Conservation (phyloP, 352 stramenopile species). For the Phytophthora pini region DNA sequence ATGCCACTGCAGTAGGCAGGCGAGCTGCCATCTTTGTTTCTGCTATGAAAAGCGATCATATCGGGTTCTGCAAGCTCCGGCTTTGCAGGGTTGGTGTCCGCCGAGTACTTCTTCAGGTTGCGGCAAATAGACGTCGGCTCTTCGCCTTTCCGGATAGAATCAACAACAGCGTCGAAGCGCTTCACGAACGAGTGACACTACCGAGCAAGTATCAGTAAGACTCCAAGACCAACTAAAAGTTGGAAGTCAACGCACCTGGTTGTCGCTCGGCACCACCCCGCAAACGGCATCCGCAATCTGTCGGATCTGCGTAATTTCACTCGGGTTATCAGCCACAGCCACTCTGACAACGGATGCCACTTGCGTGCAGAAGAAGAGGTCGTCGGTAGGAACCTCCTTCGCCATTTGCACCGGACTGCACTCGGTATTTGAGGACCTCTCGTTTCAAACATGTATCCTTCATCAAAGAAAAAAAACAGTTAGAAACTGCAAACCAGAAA, state of each 20-base stretch:
- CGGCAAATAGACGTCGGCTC: conserved; percentile 63
- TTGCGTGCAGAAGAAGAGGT: conserved; percentile 78
- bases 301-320: conserved; percentile 61
- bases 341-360: conserved; percentile 61
- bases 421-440: conserved; percentile 4
- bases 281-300: conserved; percentile 72
- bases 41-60: conserved; percentile 14
- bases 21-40: conserved; percentile 35
- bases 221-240: neutral
- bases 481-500: too few species aligned
- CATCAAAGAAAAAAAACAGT: too few species aligned
- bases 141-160: conserved; percentile 72
- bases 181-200: conserved; percentile 72
- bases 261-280: conserved; percentile 54
- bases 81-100: conserved; percentile 24
- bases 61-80: conserved; percentile 20
- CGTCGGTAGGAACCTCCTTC: conserved; percentile 42
- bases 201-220: conserved; percentile 8
- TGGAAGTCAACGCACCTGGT: conserved; percentile 48
- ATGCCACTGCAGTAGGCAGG: conserved; percentile 72
- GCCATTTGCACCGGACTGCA: conserved; percentile 41
- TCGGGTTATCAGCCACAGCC: conserved; percentile 57
- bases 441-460: too few species aligned
- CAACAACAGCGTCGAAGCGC: conserved; percentile 64
- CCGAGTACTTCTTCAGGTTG: conserved; percentile 65